phyloP scores from a whole-genome alignment of 768 basidiomycete genomes.

The Tulasnella sp. region DNA sequence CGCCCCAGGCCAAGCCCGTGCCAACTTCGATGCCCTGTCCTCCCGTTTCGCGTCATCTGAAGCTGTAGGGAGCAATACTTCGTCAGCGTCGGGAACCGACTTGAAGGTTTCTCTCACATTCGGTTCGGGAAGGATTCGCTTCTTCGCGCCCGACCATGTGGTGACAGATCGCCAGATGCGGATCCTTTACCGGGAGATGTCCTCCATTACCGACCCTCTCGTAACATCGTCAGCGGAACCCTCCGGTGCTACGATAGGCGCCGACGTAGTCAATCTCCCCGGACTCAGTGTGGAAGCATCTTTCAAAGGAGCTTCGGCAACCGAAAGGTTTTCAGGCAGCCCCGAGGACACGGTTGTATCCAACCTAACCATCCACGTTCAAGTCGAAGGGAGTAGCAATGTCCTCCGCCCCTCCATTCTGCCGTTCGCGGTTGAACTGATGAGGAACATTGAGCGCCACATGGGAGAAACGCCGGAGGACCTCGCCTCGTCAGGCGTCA shows the following conservation, averaged over 20 bases:
- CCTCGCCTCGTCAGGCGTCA: background rate
- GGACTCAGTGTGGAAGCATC: conserved; percentile 76
- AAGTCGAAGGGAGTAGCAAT: conserved; percentile 86
- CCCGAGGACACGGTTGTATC: conserved; percentile 41
- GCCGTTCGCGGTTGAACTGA: conserved; percentile 74
- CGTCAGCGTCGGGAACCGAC: conserved; percentile 16
- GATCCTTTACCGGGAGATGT: background rate
- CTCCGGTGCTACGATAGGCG: conserved; percentile 48
- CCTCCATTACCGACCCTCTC: conserved; percentile 8
- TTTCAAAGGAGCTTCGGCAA: conserved; percentile 54
- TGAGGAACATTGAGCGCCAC: conserved; percentile 59
- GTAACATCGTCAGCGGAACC: conserved; percentile 27
- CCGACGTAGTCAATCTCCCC: conserved; percentile 42
- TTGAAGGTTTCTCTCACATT: conserved; percentile 48
- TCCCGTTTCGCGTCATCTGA: conserved; percentile 18
- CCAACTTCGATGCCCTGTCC: conserved; percentile 31
- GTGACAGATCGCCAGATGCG: conserved; percentile 29
- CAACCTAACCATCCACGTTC: conserved; percentile 69
- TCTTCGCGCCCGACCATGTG: conserved; percentile 50
- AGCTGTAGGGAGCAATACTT: background rate
- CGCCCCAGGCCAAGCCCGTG: conserved; percentile 47
- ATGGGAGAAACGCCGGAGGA: conserved; percentile 42
- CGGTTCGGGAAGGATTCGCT: conserved; percentile 72
- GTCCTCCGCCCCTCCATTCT: conserved; percentile 71
- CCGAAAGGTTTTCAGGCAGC: conserved; percentile 33